A percentile compares a stretch with the other conserved stretches of the same genome.
Evolutionary conservation across 1,284 basidiomycete genomes (phyloP).

Genomic region (Boletus putidus): DNA sequence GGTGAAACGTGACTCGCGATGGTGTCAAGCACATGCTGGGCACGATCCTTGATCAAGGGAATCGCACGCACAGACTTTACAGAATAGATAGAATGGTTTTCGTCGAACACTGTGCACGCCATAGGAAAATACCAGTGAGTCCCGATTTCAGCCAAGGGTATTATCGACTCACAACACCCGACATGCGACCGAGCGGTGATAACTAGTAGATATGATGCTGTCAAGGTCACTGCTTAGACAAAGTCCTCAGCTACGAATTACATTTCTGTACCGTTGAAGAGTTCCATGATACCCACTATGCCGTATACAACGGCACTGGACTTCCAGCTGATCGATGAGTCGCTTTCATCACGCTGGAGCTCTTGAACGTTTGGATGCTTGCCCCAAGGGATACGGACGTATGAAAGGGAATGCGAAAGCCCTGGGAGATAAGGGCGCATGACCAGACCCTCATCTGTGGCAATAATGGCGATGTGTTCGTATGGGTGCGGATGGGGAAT

Average conservation of each 20-base stretch:
- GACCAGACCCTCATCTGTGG: slow-evolving; percentile 59
- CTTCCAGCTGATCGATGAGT: slow-evolving; percentile 50
- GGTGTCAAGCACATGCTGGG: slow-evolving; percentile 50
- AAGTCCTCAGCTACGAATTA: not conserved
- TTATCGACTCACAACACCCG: slow-evolving; percentile 59
- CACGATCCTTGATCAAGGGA: slow-evolving; percentile 62
- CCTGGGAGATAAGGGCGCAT: slow-evolving; percentile 56
- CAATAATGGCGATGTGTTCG: slow-evolving; percentile 60
- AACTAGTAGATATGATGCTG: slow-evolving; percentile 72
- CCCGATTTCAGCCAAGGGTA: not conserved
- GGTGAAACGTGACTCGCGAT: slow-evolving; percentile 53
- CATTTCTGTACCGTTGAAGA: slow-evolving; percentile 58
- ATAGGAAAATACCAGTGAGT: slow-evolving; percentile 8
- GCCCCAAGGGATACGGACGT: slow-evolving; percentile 63
- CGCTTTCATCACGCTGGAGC: slow-evolving; percentile 39
- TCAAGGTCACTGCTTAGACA: slow-evolving; percentile 21
- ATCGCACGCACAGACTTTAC: slow-evolving; percentile 68
- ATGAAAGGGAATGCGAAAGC: slow-evolving; percentile 40
- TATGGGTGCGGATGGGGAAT: slow-evolving; percentile 72
- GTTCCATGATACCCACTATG: slow-evolving; percentile 65
- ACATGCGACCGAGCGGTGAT: slow-evolving; percentile 59
- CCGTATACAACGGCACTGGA: slow-evolving; percentile 65
- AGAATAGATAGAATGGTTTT: slow-evolving; percentile 57
- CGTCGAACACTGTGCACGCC: slow-evolving; percentile 56
- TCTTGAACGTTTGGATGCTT: slow-evolving; percentile 59